Evolutionary conservation across 371 early-diverging fungal species (phyloP).

Genomic region (Circinella umbellata): DNA sequence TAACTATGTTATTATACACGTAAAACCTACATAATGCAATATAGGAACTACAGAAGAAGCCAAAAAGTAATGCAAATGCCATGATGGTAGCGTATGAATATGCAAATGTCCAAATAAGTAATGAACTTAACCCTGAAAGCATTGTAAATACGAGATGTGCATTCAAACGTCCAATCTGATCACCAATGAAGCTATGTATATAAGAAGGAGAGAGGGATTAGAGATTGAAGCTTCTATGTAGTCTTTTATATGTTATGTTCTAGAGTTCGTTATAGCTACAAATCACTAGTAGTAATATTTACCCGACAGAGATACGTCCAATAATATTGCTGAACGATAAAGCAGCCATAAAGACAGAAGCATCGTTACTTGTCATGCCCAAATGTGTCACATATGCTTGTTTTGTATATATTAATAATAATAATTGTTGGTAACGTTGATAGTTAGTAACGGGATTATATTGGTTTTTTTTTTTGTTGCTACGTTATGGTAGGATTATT

Average conservation of each 20-base stretch:
- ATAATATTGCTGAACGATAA: constrained; percentile 18
- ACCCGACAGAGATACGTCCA: constrained; percentile 25
- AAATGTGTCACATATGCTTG: constrained; percentile 29
- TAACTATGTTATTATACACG: constrained; percentile 8
- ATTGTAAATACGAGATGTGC: constrained; percentile 36
- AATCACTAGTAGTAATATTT: neutral
- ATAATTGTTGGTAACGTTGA: neutral
- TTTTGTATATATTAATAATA: neutral
- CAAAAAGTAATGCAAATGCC: constrained; percentile 28
- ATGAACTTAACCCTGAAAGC: constrained; percentile 34
- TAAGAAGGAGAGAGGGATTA: neutral
- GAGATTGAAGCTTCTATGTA: neutral
- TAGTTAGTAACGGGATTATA: neutral
- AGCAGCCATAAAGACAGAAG: constrained; percentile 18
- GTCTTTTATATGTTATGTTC: too few relatives aligned
- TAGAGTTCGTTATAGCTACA: too few relatives aligned
- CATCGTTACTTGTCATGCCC: constrained; percentile 20
- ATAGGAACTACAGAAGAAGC: constrained; percentile 42
- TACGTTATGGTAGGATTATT: too few relatives aligned
- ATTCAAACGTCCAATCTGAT: constrained; percentile 53
- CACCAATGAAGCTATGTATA: constrained; percentile 29
- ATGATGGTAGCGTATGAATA: constrained; percentile 23
- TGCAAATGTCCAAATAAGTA: constrained; percentile 59
- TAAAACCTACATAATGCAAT: constrained; percentile 35
- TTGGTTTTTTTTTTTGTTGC: too few relatives aligned